Evolutionary conservation across 495 filamentous ascomycete species (phyloP).

Genomic region (Lophiostoma macrostomum): DNA sequence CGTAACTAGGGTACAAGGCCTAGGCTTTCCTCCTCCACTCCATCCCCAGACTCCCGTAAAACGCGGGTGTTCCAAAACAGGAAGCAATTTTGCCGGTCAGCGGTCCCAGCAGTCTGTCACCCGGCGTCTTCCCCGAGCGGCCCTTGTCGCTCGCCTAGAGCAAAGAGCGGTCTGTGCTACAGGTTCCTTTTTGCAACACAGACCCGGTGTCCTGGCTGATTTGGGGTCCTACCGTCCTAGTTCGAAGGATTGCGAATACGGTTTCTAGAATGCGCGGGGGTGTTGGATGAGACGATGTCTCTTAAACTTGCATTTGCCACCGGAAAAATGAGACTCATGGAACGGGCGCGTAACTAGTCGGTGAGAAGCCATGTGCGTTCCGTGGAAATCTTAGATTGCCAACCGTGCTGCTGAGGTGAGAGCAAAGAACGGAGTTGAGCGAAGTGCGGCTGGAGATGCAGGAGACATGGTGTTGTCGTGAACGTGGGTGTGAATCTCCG

Average conservation of each 20-base stretch:
- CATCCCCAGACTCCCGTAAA: background rate
- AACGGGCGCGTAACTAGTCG: no score
- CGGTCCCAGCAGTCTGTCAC: constrained; percentile 14
- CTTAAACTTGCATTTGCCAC: constrained; percentile 10
- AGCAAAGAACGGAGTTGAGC: background rate
- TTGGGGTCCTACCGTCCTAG: background rate
- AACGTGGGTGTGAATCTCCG: constrained; percentile 9
- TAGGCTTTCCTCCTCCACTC: no score
- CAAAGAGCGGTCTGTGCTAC: constrained; percentile 14
- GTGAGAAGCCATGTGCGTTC: no score
- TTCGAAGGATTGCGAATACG: background rate
- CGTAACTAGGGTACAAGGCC: no score
- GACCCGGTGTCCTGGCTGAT: constrained; percentile 17
- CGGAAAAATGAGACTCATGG: constrained; percentile 30
- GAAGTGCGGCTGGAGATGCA: no score
- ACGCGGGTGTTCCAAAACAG: constrained; percentile 21
- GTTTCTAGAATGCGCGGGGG: constrained; percentile 6
- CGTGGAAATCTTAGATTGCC: constrained; percentile 28
- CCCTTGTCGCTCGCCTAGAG: background rate
- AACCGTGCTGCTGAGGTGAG: constrained; percentile 14
- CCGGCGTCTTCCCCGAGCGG: constrained; percentile 20
- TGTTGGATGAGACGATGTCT: background rate
- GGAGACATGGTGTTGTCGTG: constrained; percentile 13
- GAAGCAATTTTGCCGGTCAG: constrained; percentile 29
- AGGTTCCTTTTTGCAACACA: constrained; percentile 4